phyloP scores from a whole-genome alignment of 768 basidiomycete species.

The Omphalotus guepiniiformis region DNA sequence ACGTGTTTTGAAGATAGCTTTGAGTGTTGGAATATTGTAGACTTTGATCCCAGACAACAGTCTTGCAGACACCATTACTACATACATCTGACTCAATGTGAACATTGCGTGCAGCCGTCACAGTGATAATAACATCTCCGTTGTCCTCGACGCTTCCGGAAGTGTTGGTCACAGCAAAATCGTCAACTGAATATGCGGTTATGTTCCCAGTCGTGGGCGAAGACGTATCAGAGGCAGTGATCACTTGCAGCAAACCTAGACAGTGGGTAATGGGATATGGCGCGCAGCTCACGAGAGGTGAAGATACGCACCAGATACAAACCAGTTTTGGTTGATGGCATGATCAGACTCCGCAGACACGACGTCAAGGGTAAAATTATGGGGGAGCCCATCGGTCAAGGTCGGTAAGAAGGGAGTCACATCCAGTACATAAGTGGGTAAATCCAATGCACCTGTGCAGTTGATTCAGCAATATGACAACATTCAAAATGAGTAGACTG shows the following conservation, averaged over 20 bases:
- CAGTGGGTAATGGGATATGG: background rate
- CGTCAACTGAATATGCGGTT: constrained; percentile 49
- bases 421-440: constrained; percentile 75
- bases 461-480: background rate
- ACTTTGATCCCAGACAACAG: constrained; percentile 59
- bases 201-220: constrained; percentile 66
- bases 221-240: constrained; percentile 59
- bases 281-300: background rate
- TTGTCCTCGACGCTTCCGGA: constrained; percentile 37
- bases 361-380: constrained; percentile 70
- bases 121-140: constrained; percentile 57
- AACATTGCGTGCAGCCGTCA: constrained; percentile 53
- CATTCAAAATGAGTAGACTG: no score
- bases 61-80: constrained; percentile 55
- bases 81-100: constrained; percentile 59
- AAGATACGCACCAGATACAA: constrained; percentile 51
- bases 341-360: constrained; percentile 63
- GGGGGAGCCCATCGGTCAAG: constrained; percentile 63
- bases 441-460: constrained; percentile 46
- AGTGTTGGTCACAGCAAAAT: constrained; percentile 49
- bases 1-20: constrained; percentile 46
- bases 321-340: constrained; percentile 73
- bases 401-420: constrained; percentile 73
- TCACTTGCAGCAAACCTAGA: constrained; percentile 52
- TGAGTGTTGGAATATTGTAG: constrained; percentile 61